Conservation (phyloP, 148 eudicot genomes). For the Rhododendron ferrugineum region DNA sequence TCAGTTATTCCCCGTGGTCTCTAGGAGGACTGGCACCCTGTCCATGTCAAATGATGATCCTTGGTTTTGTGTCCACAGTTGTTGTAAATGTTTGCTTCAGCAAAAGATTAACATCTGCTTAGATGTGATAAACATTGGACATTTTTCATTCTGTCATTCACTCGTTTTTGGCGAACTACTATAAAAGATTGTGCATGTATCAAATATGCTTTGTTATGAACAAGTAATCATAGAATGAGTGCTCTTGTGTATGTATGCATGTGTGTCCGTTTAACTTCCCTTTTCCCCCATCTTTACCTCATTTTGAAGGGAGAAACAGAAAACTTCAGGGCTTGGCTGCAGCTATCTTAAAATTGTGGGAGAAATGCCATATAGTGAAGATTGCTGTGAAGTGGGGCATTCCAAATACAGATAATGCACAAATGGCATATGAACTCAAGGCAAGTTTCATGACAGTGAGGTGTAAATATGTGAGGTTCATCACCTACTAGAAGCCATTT, state of each 20-base stretch:
- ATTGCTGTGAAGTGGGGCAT: constrained; percentile 87
- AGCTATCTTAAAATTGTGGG: constrained; percentile 86
- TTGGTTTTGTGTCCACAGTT: background rate
- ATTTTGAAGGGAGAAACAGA: constrained; percentile 78
- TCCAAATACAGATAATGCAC: constrained; percentile 75
- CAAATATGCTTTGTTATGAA: background rate
- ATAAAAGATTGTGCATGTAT: background rate
- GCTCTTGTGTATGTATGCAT: background rate
- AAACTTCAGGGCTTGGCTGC: constrained; percentile 93
- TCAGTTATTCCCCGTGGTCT: background rate
- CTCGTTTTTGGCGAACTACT: too few species aligned
- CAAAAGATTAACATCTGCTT: background rate
- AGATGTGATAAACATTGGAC: background rate
- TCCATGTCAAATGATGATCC: background rate
- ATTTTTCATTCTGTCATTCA: background rate
- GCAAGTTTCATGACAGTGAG: constrained; percentile 37
- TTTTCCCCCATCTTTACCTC: background rate
- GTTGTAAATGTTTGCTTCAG: background rate
- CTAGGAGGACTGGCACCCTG: background rate
- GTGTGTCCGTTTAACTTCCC: background rate
- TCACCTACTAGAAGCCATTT: background rate
- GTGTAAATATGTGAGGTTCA: background rate
- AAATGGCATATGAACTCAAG: constrained; percentile 93
- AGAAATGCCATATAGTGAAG: constrained; percentile 75
- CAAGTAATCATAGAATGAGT: background rate